Evolutionary conservation across 176 grass and related monocot species (phyloP).

Genomic region (bread wheat (Triticum aestivum)): DNA sequence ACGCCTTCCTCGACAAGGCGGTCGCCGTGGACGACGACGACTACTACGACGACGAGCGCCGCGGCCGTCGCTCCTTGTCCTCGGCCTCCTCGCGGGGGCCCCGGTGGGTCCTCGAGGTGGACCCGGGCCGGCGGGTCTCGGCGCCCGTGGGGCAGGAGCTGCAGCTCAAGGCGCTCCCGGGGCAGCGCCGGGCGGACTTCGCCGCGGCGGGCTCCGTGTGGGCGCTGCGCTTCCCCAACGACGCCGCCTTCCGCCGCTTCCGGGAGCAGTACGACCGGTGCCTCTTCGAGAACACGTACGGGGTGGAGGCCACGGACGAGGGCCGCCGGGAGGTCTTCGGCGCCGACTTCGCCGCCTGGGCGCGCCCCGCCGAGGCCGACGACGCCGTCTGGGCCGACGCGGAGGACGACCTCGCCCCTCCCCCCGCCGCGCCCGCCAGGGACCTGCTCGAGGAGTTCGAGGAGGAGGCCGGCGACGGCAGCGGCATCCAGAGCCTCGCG

Average conservation of each 20-base stretch:
- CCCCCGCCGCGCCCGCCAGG: neutral
- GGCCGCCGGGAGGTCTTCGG: conserved; percentile 77
- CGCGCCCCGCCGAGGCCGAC: conserved; percentile 51
- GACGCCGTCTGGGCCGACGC: conserved; percentile 77
- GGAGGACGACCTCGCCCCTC: conserved; percentile 47
- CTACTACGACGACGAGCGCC: neutral
- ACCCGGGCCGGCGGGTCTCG: conserved; percentile 52
- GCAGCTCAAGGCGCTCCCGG: conserved; percentile 77
- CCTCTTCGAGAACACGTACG: conserved; percentile 89
- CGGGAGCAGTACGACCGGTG: conserved; percentile 60
- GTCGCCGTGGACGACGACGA: neutral
- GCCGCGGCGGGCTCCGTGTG: conserved; percentile 69
- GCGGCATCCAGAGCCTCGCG: conserved; percentile 81
- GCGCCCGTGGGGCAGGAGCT: conserved; percentile 52
- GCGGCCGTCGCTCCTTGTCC: neutral
- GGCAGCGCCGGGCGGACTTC: conserved; percentile 73
- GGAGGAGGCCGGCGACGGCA: conserved; percentile 53
- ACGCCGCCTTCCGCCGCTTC: conserved; percentile 67
- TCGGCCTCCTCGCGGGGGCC: neutral
- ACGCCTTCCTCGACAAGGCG: conserved; percentile 51
- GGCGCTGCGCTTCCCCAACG: conserved; percentile 69
- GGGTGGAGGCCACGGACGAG: conserved; percentile 72
- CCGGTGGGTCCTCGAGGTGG: conserved; percentile 65
- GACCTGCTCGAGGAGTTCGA: conserved; percentile 84
- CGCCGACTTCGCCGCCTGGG: conserved; percentile 84